Percentiles rank a stretch among this genome's conserved stretches.
Evolutionary conservation across 148 eudicot genomes (phyloP).

Genomic region (Amaranthus palmeri): DNA sequence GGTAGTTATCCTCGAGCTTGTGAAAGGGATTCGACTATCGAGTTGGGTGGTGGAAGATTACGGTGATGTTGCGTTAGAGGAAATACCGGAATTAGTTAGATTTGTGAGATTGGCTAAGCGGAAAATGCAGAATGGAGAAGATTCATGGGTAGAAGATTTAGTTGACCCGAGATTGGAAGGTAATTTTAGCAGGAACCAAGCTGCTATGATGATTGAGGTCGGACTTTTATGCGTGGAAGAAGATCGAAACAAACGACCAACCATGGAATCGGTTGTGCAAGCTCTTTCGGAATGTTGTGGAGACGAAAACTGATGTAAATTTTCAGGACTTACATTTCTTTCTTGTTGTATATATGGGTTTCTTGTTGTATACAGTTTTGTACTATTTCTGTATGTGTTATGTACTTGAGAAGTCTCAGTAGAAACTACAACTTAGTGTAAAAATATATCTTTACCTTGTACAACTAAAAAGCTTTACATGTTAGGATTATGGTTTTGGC

Average conservation of each 20-base stretch:
- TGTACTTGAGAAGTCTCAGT: no score
- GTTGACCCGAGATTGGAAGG: conserved; percentile 51
- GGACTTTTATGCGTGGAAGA: conserved; percentile 50
- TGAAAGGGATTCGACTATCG: conserved; percentile 51
- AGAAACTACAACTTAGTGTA: no score
- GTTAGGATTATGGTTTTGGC: no score
- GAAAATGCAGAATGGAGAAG: conserved; percentile 25
- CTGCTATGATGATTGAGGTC: conserved; percentile 32
- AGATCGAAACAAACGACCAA: conserved; percentile 51
- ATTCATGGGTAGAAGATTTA: conserved; percentile 34
- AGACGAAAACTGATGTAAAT: conserved; percentile 12
- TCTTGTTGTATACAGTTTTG: no score
- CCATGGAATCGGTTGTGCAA: conserved; percentile 51
- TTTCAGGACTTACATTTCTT: background rate
- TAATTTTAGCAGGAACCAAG: conserved; percentile 39
- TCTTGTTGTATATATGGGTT: no score
- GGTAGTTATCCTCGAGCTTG: conserved; percentile 57
- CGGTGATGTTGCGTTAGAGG: background rate
- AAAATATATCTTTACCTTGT: no score
- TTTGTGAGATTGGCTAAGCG: conserved; percentile 32
- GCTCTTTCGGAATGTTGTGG: conserved; percentile 36
- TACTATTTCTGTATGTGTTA: no score
- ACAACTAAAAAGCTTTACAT: no score
- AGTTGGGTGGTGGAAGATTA: conserved; percentile 28
- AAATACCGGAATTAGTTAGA: conserved; percentile 29